Evolutionary conservation across 768 basidiomycete genomes (phyloP).

Genomic region (Cyclocybe aegerita): DNA sequence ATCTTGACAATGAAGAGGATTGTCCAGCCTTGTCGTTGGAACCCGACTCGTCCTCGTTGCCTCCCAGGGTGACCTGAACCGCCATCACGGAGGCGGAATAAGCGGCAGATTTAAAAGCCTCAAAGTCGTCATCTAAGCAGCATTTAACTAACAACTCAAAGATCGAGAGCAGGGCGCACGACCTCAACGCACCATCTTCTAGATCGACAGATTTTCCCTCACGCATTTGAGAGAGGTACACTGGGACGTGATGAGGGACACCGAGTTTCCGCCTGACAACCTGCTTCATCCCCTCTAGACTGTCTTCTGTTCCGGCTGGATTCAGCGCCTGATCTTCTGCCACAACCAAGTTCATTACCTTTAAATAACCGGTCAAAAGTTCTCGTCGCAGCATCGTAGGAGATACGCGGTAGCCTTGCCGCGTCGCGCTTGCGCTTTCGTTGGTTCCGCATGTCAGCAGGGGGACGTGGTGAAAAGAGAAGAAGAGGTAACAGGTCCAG

Average conservation of each 20-base stretch:
- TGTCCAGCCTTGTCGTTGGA: too few species aligned
- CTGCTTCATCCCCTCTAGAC: constrained; percentile 55
- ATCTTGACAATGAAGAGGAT: too few species aligned
- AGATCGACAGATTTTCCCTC: constrained; percentile 57
- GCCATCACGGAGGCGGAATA: constrained; percentile 29
- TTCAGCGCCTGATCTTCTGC: background rate
- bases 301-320: constrained; percentile 44
- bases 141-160: background rate
- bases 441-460: constrained; percentile 30
- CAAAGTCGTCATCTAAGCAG: constrained; percentile 72
- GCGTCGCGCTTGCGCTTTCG: constrained; percentile 44
- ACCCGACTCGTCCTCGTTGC: too few species aligned
- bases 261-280: constrained; percentile 64
- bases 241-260: constrained; percentile 33
- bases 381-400: constrained; percentile 40
- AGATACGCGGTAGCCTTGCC: constrained; percentile 36
- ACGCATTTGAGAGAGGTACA: constrained; percentile 53
- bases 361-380: constrained; percentile 56
- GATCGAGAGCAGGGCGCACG: background rate
- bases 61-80: constrained; percentile 37
- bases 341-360: constrained; percentile 31
- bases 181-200: constrained; percentile 60
- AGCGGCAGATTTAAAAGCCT: constrained; percentile 59
- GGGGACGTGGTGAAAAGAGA: constrained; percentile 7
- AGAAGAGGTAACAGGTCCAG: constrained; percentile 7